Evolutionary conservation across 495 filamentous ascomycete species (phyloP), one percentile per base, ranked within the genome.

Genomic region (Talaromyces liani): DNA sequence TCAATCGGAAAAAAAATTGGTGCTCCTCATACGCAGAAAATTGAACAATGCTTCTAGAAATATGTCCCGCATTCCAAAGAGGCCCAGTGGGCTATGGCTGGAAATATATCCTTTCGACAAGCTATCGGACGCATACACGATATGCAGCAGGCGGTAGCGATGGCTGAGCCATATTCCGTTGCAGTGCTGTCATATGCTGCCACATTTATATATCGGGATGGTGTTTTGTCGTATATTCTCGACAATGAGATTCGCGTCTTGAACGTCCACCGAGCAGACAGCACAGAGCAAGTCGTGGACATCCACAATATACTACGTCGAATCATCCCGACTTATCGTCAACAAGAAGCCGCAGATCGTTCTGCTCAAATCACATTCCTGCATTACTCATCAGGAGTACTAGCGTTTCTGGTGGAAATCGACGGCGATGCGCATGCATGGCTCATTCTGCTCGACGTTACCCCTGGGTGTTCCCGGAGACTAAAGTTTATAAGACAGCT

Each of bases 171-270:
- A 0, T 91, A 84, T 65, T 79, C 84, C 1, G 81, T 84, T 8
- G 80, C 80, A 0, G 75, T 86, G 2, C 68, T 91, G 12, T 87
- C 81, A 12, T 77, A 85, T 58, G 86, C 82, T 5, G 77, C 84
- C 25, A 77, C 80, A 8, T 91, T 87, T 74, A 68, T 86, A 6
- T 91, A 88, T 70, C 71, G 77, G 27, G 78, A 85, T 27, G 89
- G 90, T 18, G 73, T 83, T 3, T 75, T 91, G 7, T 88, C 84
- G 63, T 89, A 91, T 66, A 78, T 83, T 9, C 69, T 77, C 25
- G 76, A 79, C 10, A 74, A 82, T 27, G 79, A 75, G 70, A 77
- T 93, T 41, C 86, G 88, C n/a, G 70, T 90, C 14, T 72, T 90
- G 53, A 78, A 91, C 61, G 72, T 91, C 9, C 84, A 87, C 73